Percentiles rank a stretch among this genome's conserved stretches.
Conservation (phyloP, 2,329 filamentous ascomycete genomes). For the Falciphora oryzae region DNA sequence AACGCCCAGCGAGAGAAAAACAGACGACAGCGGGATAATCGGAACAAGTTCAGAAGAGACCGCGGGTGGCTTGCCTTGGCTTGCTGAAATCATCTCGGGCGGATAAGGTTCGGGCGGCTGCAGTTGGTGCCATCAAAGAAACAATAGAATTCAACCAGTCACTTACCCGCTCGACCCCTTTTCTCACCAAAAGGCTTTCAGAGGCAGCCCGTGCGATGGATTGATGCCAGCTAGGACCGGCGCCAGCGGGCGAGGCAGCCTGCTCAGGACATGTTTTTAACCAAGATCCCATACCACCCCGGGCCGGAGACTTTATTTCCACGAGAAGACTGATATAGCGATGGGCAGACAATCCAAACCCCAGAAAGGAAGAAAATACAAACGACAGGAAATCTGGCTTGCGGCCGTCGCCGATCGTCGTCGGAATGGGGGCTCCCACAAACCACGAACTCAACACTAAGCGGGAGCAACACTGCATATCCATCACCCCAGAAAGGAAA, state of each 20-base stretch:
- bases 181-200: not conserved
- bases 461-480: constrained; percentile 12
- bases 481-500: constrained; percentile 13
- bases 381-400: not conserved
- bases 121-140: not conserved
- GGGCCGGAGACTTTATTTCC: not conserved
- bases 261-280: not conserved
- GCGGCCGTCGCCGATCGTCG: not conserved
- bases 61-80: not conserved
- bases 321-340: too few species aligned
- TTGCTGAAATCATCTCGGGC: not conserved
- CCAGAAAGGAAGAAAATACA: not conserved
- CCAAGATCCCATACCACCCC: not conserved
- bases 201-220: not conserved
- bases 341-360: not conserved
- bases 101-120: not conserved
- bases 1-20: not conserved
- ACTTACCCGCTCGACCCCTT: not conserved
- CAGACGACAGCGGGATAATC: not conserved
- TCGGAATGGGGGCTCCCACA: constrained; percentile 11
- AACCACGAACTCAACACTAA: constrained; percentile 13
- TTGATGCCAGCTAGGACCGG: not conserved
- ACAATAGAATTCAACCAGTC: not conserved
- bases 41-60: too few species aligned
- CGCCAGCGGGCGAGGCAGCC: not conserved